A percentile compares a stretch with the other conserved stretches of the same genome.
phyloP scores from a whole-genome alignment of 495 filamentous ascomycete genomes.

The Podospora pseudoanserina region DNA sequence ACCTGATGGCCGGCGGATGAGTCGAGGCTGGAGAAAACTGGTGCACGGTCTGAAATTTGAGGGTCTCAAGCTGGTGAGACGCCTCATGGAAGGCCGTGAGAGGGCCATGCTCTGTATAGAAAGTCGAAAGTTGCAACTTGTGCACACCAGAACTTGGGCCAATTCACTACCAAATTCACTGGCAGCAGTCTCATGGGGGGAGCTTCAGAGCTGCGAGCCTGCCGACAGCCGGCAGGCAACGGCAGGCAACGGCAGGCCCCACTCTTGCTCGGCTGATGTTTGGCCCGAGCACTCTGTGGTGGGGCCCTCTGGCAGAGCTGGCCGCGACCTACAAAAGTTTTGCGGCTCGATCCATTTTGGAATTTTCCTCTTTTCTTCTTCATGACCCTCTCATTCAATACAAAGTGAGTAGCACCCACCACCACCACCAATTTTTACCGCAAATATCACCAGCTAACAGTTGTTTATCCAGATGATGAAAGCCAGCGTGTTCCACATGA shows the following conservation, averaged over 20 bases:
- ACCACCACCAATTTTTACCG: neutral
- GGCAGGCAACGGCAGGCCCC: neutral
- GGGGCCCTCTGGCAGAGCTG: neutral
- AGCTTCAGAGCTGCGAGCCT: constrained; percentile 7
- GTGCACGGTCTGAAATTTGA: neutral
- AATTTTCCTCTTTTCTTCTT: constrained; percentile 50
- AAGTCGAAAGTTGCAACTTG: neutral
- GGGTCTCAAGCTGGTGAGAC: constrained; percentile 18
- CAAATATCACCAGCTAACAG: neutral
- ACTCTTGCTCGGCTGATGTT: constrained; percentile 18
- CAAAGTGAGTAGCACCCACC: constrained; percentile 60
- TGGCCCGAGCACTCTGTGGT: constrained; percentile 16
- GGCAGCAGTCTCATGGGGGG: neutral
- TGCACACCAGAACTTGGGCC: neutral
- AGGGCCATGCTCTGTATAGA: constrained; percentile 22
- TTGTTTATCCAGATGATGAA: constrained; percentile 63
- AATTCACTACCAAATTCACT: neutral
- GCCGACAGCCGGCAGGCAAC: neutral
- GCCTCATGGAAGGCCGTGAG: constrained; percentile 23
- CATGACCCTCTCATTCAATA: constrained; percentile 93
- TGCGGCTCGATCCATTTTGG: constrained; percentile 16
- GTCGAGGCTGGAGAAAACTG: constrained; percentile 2
- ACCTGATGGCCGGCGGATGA: neutral
- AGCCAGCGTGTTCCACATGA: constrained; percentile 11
- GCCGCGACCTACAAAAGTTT: constrained; percentile 21